These are phyloP conservation scores for Adansonia grandidieri DNA, from an alignment of 441 rosid species.

Conservation along the genomic window DNA sequence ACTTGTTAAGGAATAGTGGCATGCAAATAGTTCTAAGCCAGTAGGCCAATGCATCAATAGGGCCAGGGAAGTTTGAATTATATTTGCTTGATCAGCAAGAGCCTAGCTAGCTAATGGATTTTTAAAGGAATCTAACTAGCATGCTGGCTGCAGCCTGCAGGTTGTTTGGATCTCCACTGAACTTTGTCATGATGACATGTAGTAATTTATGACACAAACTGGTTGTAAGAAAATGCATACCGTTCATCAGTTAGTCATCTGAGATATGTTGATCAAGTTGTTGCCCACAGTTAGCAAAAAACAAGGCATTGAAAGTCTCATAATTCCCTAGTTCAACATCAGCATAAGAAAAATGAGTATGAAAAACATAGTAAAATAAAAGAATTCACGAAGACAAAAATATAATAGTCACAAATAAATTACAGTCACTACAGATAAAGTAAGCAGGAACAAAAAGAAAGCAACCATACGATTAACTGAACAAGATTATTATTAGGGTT, in stretches of 20 bases:
- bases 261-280: background rate
- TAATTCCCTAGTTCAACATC: conserved; percentile 15
- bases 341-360: conserved; percentile 15
- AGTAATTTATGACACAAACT: background rate
- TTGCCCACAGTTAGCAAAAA: background rate
- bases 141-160: background rate
- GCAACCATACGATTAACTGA: conserved; percentile 7
- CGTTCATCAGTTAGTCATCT: conserved; percentile 15
- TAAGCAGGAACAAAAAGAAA: conserved; percentile 5
- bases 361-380: conserved; percentile 9
- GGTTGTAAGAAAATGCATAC: conserved; percentile 17
- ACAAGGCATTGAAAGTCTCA: conserved; percentile 2
- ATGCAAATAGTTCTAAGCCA: no score
- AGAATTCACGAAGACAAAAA: background rate
- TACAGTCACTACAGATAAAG: conserved; percentile 7
- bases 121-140: conserved; percentile 16
- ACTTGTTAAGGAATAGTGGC: no score
- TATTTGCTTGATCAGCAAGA: background rate
- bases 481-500: conserved; percentile 36
- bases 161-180: background rate
- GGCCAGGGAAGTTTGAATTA: no score
- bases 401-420: background rate
- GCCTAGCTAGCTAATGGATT: background rate
- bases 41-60: no score
- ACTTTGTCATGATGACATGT: background rate